phyloP scores from a whole-genome alignment of 179 eudicot genomes.

The Silene coronaria region DNA sequence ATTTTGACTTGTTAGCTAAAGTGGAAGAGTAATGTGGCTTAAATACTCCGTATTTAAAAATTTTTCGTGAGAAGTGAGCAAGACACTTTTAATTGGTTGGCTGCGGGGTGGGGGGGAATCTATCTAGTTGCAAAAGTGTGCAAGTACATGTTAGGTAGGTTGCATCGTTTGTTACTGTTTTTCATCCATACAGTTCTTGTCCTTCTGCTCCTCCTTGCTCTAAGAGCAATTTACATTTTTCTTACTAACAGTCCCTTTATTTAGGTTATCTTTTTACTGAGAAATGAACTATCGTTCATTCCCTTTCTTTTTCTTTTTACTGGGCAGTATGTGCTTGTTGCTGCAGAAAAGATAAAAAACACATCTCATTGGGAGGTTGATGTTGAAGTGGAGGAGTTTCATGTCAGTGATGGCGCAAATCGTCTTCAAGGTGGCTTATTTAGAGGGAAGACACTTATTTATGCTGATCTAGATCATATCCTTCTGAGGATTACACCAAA shows the following conservation, averaged over 20 bases:
- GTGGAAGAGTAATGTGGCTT: background rate
- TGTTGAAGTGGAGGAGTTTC: slow-evolving; percentile 77
- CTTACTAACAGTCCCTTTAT: background rate
- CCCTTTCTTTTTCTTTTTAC: slow-evolving; percentile 12
- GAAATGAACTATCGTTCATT: slow-evolving; percentile 10
- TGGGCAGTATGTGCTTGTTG: slow-evolving; percentile 63
- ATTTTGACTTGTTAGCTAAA: background rate
- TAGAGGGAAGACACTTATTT: slow-evolving; percentile 66
- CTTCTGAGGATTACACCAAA: slow-evolving; percentile 72
- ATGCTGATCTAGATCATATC: slow-evolving; percentile 80
- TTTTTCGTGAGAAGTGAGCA: too few relatives aligned
- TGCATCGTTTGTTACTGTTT: too few relatives aligned
- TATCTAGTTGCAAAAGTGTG: background rate
- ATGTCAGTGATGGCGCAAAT: slow-evolving; percentile 74
- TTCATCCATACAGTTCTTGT: background rate
- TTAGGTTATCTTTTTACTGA: background rate
- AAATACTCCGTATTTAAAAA: too few relatives aligned
- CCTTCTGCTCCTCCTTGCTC: background rate
- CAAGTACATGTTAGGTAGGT: too few relatives aligned
- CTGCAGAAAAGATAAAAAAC: slow-evolving; percentile 60
- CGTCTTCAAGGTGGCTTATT: slow-evolving; percentile 64
- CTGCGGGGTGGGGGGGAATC: too few relatives aligned
- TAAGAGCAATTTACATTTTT: background rate
- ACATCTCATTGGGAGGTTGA: slow-evolving; percentile 89
- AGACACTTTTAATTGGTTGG: too few relatives aligned